Evolutionary conservation across 805 yeast species (phyloP).

Genomic region (Nakazawaea anatomiae): DNA sequence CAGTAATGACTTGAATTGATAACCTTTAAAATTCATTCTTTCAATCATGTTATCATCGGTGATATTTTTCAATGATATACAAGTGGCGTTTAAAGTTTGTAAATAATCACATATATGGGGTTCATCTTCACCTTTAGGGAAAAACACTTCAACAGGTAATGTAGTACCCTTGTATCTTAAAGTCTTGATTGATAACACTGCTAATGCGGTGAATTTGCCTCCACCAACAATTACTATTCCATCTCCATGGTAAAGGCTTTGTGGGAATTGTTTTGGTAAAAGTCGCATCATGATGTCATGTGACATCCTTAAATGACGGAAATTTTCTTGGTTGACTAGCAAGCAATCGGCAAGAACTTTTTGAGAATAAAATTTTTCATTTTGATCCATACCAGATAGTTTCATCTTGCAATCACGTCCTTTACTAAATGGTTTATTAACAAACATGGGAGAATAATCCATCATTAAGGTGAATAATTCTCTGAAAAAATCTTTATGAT

Average conservation of each 20-base stretch:
- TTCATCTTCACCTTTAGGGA: slow-evolving; percentile 37
- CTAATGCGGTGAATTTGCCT: slow-evolving; percentile 60
- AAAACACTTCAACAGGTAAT: slow-evolving; percentile 44
- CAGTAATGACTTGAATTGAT: slow-evolving; percentile 44
- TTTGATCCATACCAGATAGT: not conserved
- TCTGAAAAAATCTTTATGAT: not conserved
- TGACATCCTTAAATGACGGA: slow-evolving; percentile 30
- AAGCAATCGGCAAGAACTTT: not conserved
- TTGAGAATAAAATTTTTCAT: not conserved
- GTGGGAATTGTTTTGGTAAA: slow-evolving; percentile 32
- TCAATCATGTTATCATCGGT: slow-evolving; percentile 36
- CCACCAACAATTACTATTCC: slow-evolving; percentile 78
- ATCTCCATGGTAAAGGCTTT: slow-evolving; percentile 36
- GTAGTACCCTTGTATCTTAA: slow-evolving; percentile 39
- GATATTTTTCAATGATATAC: slow-evolving; percentile 47
- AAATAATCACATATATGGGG: slow-evolving; percentile 38
- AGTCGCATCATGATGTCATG: slow-evolving; percentile 40
- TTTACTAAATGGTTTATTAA: not conserved
- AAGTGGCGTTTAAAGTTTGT: slow-evolving; percentile 49
- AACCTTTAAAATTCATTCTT: slow-evolving; percentile 28
- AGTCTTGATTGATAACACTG: slow-evolving; percentile 46
- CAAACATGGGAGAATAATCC: not conserved
- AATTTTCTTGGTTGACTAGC: not conserved
- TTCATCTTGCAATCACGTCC: not conserved
- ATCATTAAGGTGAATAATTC: not conserved